Evolutionary conservation across 805 yeast genomes (phyloP).

Genomic region (Cephaloascus albidus): DNA sequence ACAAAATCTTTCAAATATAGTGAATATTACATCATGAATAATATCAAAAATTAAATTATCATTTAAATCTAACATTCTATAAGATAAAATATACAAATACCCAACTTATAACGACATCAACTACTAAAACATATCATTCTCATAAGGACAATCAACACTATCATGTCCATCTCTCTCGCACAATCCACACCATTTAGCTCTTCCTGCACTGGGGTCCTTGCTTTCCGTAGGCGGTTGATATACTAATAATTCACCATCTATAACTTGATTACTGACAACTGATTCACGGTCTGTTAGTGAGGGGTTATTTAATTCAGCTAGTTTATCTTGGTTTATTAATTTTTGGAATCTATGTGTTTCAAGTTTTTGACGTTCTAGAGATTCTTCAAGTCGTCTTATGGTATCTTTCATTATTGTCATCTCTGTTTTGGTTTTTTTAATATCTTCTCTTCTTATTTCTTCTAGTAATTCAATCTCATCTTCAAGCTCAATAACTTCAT

Average conservation of each 20-base stretch:
- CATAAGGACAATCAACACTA: constrained; percentile 82
- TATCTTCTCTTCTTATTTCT: constrained; percentile 17
- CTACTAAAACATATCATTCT: constrained; percentile 42
- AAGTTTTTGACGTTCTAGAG: constrained; percentile 6
- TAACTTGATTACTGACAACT: constrained; percentile 15
- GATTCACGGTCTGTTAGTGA: constrained; percentile 1
- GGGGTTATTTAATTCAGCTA: background rate
- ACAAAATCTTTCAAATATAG: too few relatives aligned
- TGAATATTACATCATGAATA: too few relatives aligned
- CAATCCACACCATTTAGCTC: constrained; percentile 81
- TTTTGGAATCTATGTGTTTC: background rate
- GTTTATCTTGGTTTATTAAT: too few relatives aligned
- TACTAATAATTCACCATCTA: constrained; percentile 31
- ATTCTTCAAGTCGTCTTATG: constrained; percentile 13
- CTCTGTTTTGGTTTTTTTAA: constrained; percentile 14
- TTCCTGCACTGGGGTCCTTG: constrained; percentile 65
- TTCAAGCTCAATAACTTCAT: constrained; percentile 33
- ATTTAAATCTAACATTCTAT: too few relatives aligned
- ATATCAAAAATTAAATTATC: too few relatives aligned
- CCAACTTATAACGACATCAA: too few relatives aligned
- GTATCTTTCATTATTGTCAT: constrained; percentile 11
- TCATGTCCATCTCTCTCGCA: constrained; percentile 90
- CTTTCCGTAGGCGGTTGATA: constrained; percentile 37
- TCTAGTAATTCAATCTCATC: constrained; percentile 33
- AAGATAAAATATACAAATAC: too few relatives aligned